phyloP scores from a whole-genome alignment of 768 basidiomycete genomes.

The Kondoa subrosea region DNA sequence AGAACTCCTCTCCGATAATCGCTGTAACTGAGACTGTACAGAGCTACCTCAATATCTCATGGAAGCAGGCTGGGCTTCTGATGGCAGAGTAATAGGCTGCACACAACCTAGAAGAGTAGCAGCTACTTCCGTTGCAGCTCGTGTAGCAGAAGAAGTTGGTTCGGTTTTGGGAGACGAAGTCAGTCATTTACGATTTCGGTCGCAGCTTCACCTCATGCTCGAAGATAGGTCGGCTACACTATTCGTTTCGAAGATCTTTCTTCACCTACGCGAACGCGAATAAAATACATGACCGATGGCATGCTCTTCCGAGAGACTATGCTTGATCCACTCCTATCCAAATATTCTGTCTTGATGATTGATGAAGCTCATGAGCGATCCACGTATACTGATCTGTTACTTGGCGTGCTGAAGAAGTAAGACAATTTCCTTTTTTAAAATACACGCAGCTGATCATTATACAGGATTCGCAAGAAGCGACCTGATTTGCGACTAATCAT shows the following conservation, averaged over 20 bases:
- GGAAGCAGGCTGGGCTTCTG: slow-evolving; percentile 78
- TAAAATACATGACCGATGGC: slow-evolving; percentile 94
- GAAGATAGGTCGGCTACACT: slow-evolving; percentile 89
- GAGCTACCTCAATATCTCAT: slow-evolving; percentile 83
- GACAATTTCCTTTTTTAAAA: slow-evolving; percentile 15
- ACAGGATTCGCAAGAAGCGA: slow-evolving; percentile 76
- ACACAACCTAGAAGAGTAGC: slow-evolving; percentile 87
- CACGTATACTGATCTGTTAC: slow-evolving; percentile 80
- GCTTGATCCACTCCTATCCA: slow-evolving; percentile 61
- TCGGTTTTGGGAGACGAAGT: slow-evolving; percentile 76
- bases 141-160: slow-evolving; percentile 87
- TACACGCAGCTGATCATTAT: background rate
- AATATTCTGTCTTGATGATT: slow-evolving; percentile 74
- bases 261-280: slow-evolving; percentile 63
- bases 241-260: slow-evolving; percentile 93
- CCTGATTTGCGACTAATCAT: slow-evolving; percentile 78
- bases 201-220: background rate
- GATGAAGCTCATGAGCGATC: slow-evolving; percentile 96
- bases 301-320: slow-evolving; percentile 69
- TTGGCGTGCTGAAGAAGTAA: slow-evolving; percentile 86
- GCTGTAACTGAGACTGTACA: slow-evolving; percentile 35
- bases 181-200: slow-evolving; percentile 11
- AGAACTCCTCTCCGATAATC: slow-evolving; percentile 32
- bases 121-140: slow-evolving; percentile 77
- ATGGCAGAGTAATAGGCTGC: slow-evolving; percentile 72